Evolutionary conservation across 1,139 yeast species (phyloP).

Genomic region (Ogataea hybrid): DNA sequence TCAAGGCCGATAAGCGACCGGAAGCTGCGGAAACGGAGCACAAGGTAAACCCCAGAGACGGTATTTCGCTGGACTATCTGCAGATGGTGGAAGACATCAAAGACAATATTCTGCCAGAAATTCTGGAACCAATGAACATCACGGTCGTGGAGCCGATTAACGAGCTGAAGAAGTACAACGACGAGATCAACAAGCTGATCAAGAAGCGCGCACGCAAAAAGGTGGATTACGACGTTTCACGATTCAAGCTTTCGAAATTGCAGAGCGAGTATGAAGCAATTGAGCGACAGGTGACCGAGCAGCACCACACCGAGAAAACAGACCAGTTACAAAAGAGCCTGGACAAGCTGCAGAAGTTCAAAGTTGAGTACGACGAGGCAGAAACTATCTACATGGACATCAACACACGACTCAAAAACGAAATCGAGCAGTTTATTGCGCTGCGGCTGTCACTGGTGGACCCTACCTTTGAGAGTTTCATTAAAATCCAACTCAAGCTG

Average conservation of each 20-base stretch:
- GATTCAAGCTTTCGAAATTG: slow-evolving; percentile 43
- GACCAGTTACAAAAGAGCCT: slow-evolving; percentile 22
- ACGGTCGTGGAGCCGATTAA: slow-evolving; percentile 52
- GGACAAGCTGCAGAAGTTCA: slow-evolving; percentile 30
- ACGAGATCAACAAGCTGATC: slow-evolving; percentile 52
- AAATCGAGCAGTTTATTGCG: slow-evolving; percentile 49
- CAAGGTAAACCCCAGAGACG: slow-evolving; percentile 27
- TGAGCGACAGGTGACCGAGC: slow-evolving; percentile 20
- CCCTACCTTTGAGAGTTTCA: slow-evolving; percentile 58
- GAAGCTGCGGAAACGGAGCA: slow-evolving; percentile 12
- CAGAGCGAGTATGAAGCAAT: slow-evolving; percentile 35
- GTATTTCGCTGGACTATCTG: slow-evolving; percentile 35
- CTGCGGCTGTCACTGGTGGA: slow-evolving; percentile 51
- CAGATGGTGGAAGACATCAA: slow-evolving; percentile 37
- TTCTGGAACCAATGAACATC: slow-evolving; percentile 47
- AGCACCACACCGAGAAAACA: slow-evolving; percentile 20
- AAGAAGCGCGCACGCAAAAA: slow-evolving; percentile 52
- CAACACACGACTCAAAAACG: slow-evolving; percentile 47
- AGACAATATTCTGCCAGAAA: slow-evolving; percentile 35
- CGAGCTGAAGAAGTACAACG: slow-evolving; percentile 50
- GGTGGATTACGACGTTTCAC: slow-evolving; percentile 51
- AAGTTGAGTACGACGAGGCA: slow-evolving; percentile 33
- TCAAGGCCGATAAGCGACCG: slow-evolving; percentile 21
- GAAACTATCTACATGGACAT: slow-evolving; percentile 37
- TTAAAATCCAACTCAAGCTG: slow-evolving; percentile 50